Evolutionary conservation across 768 basidiomycete genomes (phyloP).

Genomic region (Russula sp.): DNA sequence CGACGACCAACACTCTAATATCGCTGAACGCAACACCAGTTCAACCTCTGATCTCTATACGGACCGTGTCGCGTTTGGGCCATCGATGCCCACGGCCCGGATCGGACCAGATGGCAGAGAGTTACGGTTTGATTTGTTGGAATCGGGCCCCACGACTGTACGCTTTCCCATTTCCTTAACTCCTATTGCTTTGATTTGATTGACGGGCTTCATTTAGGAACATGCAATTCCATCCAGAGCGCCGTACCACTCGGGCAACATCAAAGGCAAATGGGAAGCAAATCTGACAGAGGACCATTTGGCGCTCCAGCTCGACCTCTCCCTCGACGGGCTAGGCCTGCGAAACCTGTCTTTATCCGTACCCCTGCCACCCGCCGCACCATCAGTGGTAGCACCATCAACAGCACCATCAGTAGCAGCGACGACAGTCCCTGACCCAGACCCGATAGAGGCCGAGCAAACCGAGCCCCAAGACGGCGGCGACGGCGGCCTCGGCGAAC

Average conservation of each 20-base stretch:
- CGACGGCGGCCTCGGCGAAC: neutral
- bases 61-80: neutral
- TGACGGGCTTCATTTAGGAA: neutral
- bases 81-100: constrained; percentile 1
- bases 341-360: neutral
- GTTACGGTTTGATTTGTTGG: neutral
- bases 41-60: constrained; percentile 8
- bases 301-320: constrained; percentile 12
- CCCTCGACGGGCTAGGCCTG: constrained; percentile 4
- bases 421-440: too few species aligned
- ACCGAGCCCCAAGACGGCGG: neutral
- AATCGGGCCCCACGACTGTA: neutral
- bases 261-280: constrained; percentile 9
- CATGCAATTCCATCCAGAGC: neutral
- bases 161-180: neutral
- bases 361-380: neutral
- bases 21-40: neutral
- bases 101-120: neutral
- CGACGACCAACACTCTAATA: neutral
- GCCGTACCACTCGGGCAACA: neutral
- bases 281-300: neutral
- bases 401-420: too few species aligned
- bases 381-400: too few species aligned
- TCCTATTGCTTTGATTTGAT: neutral
- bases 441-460: neutral